Evolutionary conservation across 106 monocot species (phyloP), one percentile per base, ranked within the genome.

Genomic region (Hemerocallis citrina): DNA sequence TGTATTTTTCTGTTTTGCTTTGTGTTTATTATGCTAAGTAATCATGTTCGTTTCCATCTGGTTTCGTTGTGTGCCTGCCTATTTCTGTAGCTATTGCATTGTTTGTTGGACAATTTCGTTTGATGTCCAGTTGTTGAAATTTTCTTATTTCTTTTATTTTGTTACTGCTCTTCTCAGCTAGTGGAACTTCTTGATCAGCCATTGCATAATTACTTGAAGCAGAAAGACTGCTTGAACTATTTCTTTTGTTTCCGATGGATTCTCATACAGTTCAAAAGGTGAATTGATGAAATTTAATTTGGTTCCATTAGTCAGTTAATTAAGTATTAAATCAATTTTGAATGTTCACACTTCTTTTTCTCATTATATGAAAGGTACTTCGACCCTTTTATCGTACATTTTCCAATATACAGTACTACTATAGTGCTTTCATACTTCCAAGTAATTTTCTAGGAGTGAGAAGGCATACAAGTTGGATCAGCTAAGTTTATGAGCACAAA

Each of bases 161-260:
- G 28, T 66, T 54, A 13, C 42, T 40, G 34, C 12, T 8, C 21
- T 71, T 61, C n/a, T n/a, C 86, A 96, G 96, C 64, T 96, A 61
- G 91, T 96, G 72, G 96, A 96, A 70, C 57, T 96, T 78, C 76
- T 96, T 12, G 96, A 96, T 48, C 25, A 46, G 9, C 84, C 83
- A 6, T 60, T 96, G 69, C 96, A 96, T 35, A 87, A 84, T 59
- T 96, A 91, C 63, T 85, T 96, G 15, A 84, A 57, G 66, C 81
- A 96, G 77, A 70, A 70, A 14, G 96, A 96, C 77, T 96, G 96
- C 72, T 81, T 96, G 57, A 96, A 96, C 42, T 96, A 96, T 57
- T 96, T 91, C 77, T 96, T 96, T 52, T 96, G 96, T 52, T 96
- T 96, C 61, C 83, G 96, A 10, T 96, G 96, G 96, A 84, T 96